Evolutionary conservation across 306 rosid species (phyloP).

Genomic region (Dalbergia oliveri): DNA sequence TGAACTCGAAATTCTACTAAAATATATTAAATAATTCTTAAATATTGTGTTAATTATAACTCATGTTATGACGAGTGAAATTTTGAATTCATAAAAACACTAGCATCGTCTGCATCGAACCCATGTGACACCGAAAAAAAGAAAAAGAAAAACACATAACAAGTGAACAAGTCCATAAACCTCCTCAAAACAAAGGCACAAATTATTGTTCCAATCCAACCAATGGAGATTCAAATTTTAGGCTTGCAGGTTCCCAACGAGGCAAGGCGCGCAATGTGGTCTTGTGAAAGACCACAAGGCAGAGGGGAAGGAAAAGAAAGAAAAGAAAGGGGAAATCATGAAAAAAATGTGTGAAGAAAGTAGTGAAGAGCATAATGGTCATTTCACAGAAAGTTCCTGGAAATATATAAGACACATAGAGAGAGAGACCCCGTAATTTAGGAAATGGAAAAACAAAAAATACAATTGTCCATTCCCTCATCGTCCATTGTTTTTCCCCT

Average conservation of each 20-base stretch:
- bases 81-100: too few relatives aligned
- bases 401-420: conserved; percentile 10
- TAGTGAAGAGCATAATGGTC: conserved; percentile 25
- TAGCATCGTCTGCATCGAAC: too few relatives aligned
- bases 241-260: not conserved
- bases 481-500: not conserved
- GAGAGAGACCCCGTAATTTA: not conserved
- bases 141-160: not conserved
- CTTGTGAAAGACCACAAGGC: not conserved
- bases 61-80: too few relatives aligned
- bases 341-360: not conserved
- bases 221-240: conserved; percentile 14
- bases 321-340: not conserved
- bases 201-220: not conserved
- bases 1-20: too few relatives aligned
- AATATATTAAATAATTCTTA: too few relatives aligned
- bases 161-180: not conserved
- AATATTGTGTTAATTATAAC: too few relatives aligned
- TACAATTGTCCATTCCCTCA: conserved; percentile 6
- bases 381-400: conserved; percentile 1
- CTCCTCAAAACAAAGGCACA: not conserved
- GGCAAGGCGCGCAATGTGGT: conserved; percentile 32
- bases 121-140: too few relatives aligned
- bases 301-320: not conserved
- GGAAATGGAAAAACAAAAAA: conserved; percentile 27